Percentiles rank a stretch among this genome's conserved stretches.
These are phyloP conservation scores for Blastosporella zonata DNA, from an alignment of 1,284 basidiomycete genomes.

Conservation along the genomic window DNA sequence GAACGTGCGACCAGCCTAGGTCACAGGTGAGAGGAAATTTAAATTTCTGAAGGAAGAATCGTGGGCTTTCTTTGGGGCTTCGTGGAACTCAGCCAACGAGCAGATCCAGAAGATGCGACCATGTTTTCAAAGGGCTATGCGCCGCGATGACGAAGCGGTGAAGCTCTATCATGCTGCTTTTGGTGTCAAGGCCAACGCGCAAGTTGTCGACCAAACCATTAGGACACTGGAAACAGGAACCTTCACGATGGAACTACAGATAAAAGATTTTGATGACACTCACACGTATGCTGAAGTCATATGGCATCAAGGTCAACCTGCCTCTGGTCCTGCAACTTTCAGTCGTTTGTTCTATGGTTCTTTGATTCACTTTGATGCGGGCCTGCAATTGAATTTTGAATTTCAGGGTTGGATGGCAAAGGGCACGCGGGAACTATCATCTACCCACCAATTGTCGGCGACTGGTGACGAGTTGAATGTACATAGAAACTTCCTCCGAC, in stretches of 20 bases:
- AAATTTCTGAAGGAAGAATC: background rate
- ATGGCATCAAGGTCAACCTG: background rate
- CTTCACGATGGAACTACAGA: background rate
- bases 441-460: conserved; percentile 1
- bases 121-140: background rate
- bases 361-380: background rate
- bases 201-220: conserved; percentile 1
- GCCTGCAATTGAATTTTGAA: background rate
- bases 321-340: background rate
- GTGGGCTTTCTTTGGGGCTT: background rate
- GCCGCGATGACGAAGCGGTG: background rate
- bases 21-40: conserved; percentile 2
- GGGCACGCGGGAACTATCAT: conserved; percentile 2
- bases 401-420: background rate
- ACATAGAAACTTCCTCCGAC: background rate
- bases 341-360: conserved; percentile 1
- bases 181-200: background rate
- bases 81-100: background rate
- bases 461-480: background rate
- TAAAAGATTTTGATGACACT: background rate
- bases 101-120: background rate
- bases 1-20: background rate
- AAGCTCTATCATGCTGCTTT: conserved; percentile 2
- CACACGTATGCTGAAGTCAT: background rate
- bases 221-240: background rate